These are phyloP conservation scores for Diplodia seriata DNA, from an alignment of 2,329 filamentous ascomycete genomes.

Conservation along the genomic window DNA sequence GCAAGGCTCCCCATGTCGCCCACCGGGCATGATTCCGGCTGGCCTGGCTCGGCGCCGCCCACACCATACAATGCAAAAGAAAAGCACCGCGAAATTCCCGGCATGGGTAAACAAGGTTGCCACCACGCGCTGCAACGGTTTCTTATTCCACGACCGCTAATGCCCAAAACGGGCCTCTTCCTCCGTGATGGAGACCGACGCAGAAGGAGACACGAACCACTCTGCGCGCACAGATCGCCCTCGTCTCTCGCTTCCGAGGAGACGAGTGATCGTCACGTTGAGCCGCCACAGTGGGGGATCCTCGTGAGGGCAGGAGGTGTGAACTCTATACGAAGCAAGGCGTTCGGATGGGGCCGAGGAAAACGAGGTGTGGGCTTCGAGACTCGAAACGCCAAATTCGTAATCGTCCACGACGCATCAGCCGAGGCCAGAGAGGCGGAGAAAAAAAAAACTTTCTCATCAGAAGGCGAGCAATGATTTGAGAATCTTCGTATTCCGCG, in stretches of 20 bases:
- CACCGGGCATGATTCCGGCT: background rate
- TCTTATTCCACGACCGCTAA: background rate
- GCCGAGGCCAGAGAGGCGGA: background rate
- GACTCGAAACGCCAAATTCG: background rate
- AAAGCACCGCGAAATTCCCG: slow-evolving; percentile 12
- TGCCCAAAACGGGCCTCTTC: background rate
- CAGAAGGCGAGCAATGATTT: no score
- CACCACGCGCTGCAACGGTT: slow-evolving; percentile 15
- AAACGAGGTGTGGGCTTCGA: background rate
- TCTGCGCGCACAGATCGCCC: background rate
- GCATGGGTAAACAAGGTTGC: background rate
- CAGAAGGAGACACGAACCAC: slow-evolving; percentile 7
- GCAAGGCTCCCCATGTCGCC: slow-evolving; percentile 3
- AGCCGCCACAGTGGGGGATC: slow-evolving; percentile 13
- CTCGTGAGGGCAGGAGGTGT: background rate
- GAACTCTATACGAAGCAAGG: background rate
- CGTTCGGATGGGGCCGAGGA: background rate
- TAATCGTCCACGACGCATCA: no score
- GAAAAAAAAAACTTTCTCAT: background rate
- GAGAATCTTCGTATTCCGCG: slow-evolving; percentile 4
- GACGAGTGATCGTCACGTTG: slow-evolving; percentile 7
- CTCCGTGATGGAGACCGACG: background rate
- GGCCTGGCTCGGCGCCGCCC: background rate
- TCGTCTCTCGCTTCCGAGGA: slow-evolving; percentile 17
- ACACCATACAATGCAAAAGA: background rate